Base-by-base conservation (phyloP, 2,329 filamentous ascomycete genomes). In the Aspergillus carbonarius region DNA sequence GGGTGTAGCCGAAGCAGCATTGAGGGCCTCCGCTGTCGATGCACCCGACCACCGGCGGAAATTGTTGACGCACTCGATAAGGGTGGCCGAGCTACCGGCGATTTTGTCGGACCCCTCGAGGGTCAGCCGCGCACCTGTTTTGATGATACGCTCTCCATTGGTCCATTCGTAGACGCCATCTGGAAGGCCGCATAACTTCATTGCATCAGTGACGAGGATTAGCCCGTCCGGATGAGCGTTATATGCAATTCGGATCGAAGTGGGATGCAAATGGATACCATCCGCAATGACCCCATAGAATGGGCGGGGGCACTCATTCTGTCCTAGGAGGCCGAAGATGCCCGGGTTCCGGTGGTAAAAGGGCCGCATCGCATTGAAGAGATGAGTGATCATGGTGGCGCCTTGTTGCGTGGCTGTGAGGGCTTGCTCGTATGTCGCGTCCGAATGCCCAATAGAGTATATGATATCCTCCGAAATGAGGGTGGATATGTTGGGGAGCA, bases 361-460 rank as follows among this genome's bases (percentile, higher is more conserved):
- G 13, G 92, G 92, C 0, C 88, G 84, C 92, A 96, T 96, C 25
- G 92, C 92, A 73, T 96, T 96, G 84, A 96, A 96, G 1, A 96
- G 82, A 70, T 96, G 92, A 0, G 92, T 96, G 65, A 96, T 90
- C 91, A 96, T 96, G 50, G 85, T 90, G 1, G 90, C 91, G 53
- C 92, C 92, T 6, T 86, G 82, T n/a, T 79, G 80, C 3, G 95
- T 84, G 18, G 90, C 90, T 4, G 79, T 77, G 4, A 88, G 86
- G 1, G 90, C 91, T 71, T 93, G 83, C 74, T 96, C 91, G 71
- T 93, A 96, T 0, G 89, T 91, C 13, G 92, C 90, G 73, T 96
- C 91, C 0, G 91, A 92, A 76, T 96, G 92, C 7, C 92, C 92
- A 63, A 96, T 89, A 1, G 90, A 89, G 74, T 87, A 91, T 65